phyloP scores from a whole-genome alignment of 768 basidiomycete genomes.

The Lyophyllum shimeji region DNA sequence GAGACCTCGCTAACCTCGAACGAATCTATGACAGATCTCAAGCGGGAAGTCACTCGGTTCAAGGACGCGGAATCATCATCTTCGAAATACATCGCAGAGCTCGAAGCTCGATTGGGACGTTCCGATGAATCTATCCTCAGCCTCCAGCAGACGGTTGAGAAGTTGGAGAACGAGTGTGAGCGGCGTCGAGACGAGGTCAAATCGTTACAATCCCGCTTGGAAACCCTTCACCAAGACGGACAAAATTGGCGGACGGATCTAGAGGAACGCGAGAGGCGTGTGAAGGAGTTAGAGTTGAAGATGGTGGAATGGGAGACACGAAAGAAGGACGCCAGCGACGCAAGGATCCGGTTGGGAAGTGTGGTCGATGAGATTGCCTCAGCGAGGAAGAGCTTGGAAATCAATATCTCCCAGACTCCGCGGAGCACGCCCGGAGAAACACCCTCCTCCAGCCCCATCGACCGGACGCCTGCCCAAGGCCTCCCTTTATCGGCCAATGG shows the following conservation, averaged over 20 bases:
- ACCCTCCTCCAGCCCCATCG: slow-evolving; percentile 22
- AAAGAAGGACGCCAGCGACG: slow-evolving; percentile 65
- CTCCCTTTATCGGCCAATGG: slow-evolving; percentile 24
- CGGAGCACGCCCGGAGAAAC: slow-evolving; percentile 10
- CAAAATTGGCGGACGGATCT: slow-evolving; percentile 84
- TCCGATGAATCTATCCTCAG: slow-evolving; percentile 75
- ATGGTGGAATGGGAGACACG: slow-evolving; percentile 78
- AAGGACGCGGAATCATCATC: slow-evolving; percentile 76
- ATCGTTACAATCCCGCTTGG: slow-evolving; percentile 68
- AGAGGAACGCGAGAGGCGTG: slow-evolving; percentile 75
- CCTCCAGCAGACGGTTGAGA: slow-evolving; percentile 71
- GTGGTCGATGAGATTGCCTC: slow-evolving; percentile 71
- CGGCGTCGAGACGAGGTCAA: slow-evolving; percentile 71
- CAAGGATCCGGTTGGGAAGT: slow-evolving; percentile 62
- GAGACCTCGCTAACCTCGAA: slow-evolving; percentile 76
- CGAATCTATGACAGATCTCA: slow-evolving; percentile 80
- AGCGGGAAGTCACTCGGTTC: slow-evolving; percentile 76
- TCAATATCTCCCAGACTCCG: slow-evolving; percentile 33
- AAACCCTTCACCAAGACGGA: slow-evolving; percentile 67
- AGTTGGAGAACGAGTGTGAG: slow-evolving; percentile 74
- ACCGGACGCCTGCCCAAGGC: slow-evolving; percentile 26
- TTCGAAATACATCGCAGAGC: slow-evolving; percentile 77
- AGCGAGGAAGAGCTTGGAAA: slow-evolving; percentile 68
- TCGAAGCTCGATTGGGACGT: slow-evolving; percentile 78
- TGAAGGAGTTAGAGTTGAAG: slow-evolving; percentile 75